phyloP scores from a whole-genome alignment of 1,139 yeast genomes.

The Yamadazyma mexicana region DNA sequence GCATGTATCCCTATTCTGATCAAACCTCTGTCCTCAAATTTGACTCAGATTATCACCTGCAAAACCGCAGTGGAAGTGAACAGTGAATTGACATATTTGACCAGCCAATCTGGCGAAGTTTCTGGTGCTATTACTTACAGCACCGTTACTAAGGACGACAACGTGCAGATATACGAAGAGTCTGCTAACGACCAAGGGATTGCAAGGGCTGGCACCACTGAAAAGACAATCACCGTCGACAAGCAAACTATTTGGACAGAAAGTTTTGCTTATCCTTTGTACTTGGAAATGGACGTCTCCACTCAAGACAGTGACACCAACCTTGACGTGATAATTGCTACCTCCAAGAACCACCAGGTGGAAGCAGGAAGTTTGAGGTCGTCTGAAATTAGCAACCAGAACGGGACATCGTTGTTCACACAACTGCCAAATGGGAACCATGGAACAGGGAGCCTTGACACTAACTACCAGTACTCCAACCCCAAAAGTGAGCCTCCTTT shows the following conservation, averaged over 20 bases:
- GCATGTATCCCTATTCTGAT: background rate
- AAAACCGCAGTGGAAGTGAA: constrained; percentile 23
- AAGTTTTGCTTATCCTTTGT: constrained; percentile 6
- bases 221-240: constrained; percentile 1
- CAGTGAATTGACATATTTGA: constrained; percentile 21
- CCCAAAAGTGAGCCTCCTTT: constrained; percentile 19
- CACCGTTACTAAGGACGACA: constrained; percentile 4
- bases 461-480: constrained; percentile 36
- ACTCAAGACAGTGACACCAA: constrained; percentile 20
- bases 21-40: background rate
- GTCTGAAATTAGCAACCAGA: constrained; percentile 21
- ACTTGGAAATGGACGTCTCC: constrained; percentile 11
- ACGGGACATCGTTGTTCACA: constrained; percentile 50
- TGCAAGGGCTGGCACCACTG: constrained; percentile 2
- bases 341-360: background rate
- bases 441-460: constrained; percentile 45
- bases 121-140: constrained; percentile 11
- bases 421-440: constrained; percentile 50
- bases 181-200: constrained; percentile 5
- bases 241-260: background rate
- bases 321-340: constrained; percentile 3
- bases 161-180: constrained; percentile 4
- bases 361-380: background rate
- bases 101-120: constrained; percentile 14
- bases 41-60: constrained; percentile 15